Base-by-base conservation (phyloP, 1,139 yeast genomes). In the Kluyveromyces sp. region DNA sequence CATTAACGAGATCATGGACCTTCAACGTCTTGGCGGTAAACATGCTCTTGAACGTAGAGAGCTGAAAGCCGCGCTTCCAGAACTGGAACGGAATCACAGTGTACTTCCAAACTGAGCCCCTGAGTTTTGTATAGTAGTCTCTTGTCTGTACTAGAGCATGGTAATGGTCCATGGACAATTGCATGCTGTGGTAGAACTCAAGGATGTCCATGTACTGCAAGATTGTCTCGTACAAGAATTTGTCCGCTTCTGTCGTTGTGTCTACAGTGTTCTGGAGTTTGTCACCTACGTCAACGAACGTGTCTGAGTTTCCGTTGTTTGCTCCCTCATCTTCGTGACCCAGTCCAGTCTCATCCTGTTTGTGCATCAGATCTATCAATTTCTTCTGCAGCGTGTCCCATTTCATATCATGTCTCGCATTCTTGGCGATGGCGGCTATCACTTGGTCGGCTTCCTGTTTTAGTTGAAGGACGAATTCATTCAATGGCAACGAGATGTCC, bases 41-140 rank as follows among this genome's bases (percentile, higher is more conserved):
- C 41, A 38, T 38, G 17, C 25, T 32, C 20, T 31, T 38, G 13
- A 38, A 20, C 12, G 34, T 31, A 8, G 28, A 16, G 9, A 22
- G 17, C 16, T 38, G 25, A 19, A 38, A 38, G n/a, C 41, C 41
- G 20, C 25, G 34, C n/a, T 20, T 19, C 35, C 41, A 38, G 17
- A 38, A 38, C 18, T 38, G 41, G 19, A 38, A 19, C 3, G 41
- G 41, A 2, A 38, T 32, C 17, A 38, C 41, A 1, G 41, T 38
- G 30, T 38, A 38, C 25, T 38, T 38, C 41, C 41, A 38, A 3
- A 38, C 41, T 11, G 41, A 38, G 3, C 41, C 41, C 8, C 41
- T 26, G 6, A 38, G 35, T 15, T 28, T 38, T 6, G 30, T 9
- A 15, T 38, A 38, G 34, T 38, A 38, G 29, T 38, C 41, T 7